Conservation (phyloP, 352 stramenopile genomes). For the Aphanomyces invadans region DNA sequence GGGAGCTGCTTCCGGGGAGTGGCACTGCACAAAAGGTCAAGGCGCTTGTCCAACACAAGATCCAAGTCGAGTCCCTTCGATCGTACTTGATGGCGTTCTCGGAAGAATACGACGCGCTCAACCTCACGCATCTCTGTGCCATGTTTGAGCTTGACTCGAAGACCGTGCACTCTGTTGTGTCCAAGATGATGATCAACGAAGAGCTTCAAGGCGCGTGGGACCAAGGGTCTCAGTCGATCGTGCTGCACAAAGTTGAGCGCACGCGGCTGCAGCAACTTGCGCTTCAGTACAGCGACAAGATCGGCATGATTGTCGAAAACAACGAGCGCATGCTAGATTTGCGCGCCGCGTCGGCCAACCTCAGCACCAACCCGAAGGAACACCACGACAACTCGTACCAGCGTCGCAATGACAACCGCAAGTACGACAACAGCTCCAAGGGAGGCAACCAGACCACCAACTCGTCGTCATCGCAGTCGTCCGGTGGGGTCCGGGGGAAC, state of each 20-base stretch:
- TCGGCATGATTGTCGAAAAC: conserved; percentile 81
- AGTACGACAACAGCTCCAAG: conserved; percentile 7
- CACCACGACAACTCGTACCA: conserved; percentile 54
- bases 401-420: conserved; percentile 27
- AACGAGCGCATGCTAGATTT: conserved; percentile 87
- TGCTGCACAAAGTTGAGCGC: conserved; percentile 92
- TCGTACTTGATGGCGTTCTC: conserved; percentile 96
- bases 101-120: conserved; percentile 94
- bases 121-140: conserved; percentile 88
- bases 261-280: conserved; percentile 92
- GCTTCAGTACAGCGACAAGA: conserved; percentile 95
- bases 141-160: conserved; percentile 97
- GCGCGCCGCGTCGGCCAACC: conserved; percentile 40
- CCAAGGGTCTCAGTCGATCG: conserved; percentile 95
- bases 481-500: not conserved
- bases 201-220: conserved; percentile 97
- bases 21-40: conserved; percentile 79
- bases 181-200: conserved; percentile 99
- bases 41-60: conserved; percentile 88
- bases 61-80: conserved; percentile 93
- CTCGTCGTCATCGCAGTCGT: not conserved
- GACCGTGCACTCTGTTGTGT: conserved; percentile 96
- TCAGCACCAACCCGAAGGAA: conserved; percentile 65
- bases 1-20: conserved; percentile 91
- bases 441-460: not conserved